Conservation (phyloP, 2,329 filamentous ascomycete genomes). For the Penicillium sp. region DNA sequence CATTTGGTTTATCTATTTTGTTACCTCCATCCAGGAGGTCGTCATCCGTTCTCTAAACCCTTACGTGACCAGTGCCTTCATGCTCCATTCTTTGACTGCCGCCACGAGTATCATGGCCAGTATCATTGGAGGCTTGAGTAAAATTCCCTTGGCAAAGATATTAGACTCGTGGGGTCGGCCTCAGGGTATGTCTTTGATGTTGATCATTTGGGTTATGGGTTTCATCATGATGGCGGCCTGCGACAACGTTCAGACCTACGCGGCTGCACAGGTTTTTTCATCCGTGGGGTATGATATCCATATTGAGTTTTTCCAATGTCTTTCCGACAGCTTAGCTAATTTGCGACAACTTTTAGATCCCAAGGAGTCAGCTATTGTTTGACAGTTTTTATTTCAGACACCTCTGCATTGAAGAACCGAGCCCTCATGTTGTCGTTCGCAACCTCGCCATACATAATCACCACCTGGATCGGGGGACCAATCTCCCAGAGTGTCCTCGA, state of each 20-base stretch:
- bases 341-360: neutral
- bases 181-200: constrained; percentile 12
- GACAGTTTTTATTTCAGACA: constrained; percentile 62
- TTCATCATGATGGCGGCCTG: constrained; percentile 64
- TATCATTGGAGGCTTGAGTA: constrained; percentile 11
- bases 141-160: constrained; percentile 20
- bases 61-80: constrained; percentile 18
- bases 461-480: constrained; percentile 56
- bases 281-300: constrained; percentile 54
- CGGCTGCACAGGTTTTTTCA: constrained; percentile 63
- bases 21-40: constrained; percentile 18
- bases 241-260: constrained; percentile 60
- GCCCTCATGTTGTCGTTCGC: constrained; percentile 60
- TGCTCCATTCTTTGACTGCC: constrained; percentile 13
- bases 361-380: constrained; percentile 52
- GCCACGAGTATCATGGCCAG: constrained; percentile 13
- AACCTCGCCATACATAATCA: constrained; percentile 61
- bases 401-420: constrained; percentile 59
- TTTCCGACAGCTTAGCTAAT: neutral
- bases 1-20: constrained; percentile 15
- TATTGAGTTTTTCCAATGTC: neutral
- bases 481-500: constrained; percentile 50
- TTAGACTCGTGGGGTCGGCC: constrained; percentile 21
- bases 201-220: constrained; percentile 31
- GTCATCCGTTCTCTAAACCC: constrained; percentile 15